Evolutionary conservation across 768 basidiomycete genomes (phyloP), one percentile per base, ranked within the genome.

Genomic region (Lactifluus echinatus): DNA sequence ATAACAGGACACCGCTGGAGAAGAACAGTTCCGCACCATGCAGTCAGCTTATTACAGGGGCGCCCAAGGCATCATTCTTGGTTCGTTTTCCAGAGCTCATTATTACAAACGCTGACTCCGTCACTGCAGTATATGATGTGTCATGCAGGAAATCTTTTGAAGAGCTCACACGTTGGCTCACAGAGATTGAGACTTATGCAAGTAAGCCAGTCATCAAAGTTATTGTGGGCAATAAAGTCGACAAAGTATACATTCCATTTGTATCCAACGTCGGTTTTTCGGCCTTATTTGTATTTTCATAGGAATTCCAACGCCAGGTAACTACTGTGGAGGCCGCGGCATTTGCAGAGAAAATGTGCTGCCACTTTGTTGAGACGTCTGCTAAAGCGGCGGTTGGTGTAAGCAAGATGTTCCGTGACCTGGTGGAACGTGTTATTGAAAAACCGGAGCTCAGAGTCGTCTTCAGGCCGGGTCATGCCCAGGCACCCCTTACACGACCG

Each of bases 21-120:
- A 97, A 70, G 96, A 99, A 71, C 83, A 93, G 7, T 99, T 97
- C 69, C 79, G 92, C 48, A 96, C 93, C 3, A 87, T 99, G 63
- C 95, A 95, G 8, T 87, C 87, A 2, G 90, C 89, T 8, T 97
- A 98, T 66, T 99, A 97, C 67, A 80, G 94, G 37, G 88, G 88
- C 1, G 88, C 88, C 36, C 87, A 91, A 64, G 88, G 88, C 6
- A 79, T 89, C 47, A 85, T 90, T 63, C 76, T 90, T 40, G 85
- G 85, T 83, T 54, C 6, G 72, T 62, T 19, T 14, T 42, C 19
- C 8, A 31, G 29, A 24, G 12, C 28, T 42, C 33, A 15, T 19
- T 3, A n/a, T 55, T 26, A 24, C 40, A 42, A 19, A 19, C 8
- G 21, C 48, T 43, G 4, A 56, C 3, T 4, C 23, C 14, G 15